Conservation (phyloP, 257 asterid species). For the Fraxinus cuspidata region DNA sequence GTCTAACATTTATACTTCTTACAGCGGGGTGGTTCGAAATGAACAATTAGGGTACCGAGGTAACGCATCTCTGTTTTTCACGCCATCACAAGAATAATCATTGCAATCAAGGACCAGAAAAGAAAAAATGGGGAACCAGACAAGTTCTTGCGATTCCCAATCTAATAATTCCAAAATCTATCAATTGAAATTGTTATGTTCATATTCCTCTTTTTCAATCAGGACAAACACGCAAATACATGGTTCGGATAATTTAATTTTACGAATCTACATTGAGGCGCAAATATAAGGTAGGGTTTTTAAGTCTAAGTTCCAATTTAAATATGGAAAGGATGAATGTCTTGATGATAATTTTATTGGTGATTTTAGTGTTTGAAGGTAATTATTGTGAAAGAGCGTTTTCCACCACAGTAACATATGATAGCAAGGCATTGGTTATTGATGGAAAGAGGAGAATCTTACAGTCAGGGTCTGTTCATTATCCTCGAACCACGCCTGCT, state of each 20-base stretch:
- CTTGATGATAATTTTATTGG: conserved; percentile 30
- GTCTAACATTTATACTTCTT: too few relatives aligned
- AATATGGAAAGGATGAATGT: conserved; percentile 25
- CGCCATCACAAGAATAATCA: neutral
- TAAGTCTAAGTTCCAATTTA: conserved; percentile 6
- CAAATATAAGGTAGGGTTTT: conserved; percentile 21
- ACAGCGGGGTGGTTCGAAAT: too few relatives aligned
- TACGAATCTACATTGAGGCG: neutral
- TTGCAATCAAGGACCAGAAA: neutral
- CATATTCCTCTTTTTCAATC: conserved; percentile 8
- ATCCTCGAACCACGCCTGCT: conserved; percentile 78
- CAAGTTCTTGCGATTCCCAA: conserved; percentile 25
- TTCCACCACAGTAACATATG: conserved; percentile 56
- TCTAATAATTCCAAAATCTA: conserved; percentile 17
- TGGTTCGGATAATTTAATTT: neutral
- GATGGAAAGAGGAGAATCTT: conserved; percentile 75
- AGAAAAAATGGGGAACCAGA: conserved; percentile 6
- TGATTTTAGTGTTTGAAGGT: conserved; percentile 35
- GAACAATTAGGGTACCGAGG: too few relatives aligned
- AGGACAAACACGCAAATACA: conserved; percentile 24
- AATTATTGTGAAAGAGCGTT: conserved; percentile 34
- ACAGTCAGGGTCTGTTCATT: conserved; percentile 85
- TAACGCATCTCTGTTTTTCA: too few relatives aligned
- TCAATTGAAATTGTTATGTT: conserved; percentile 2
- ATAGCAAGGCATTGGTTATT: conserved; percentile 66